phyloP scores from a whole-genome alignment of 2,329 filamentous ascomycete species.

The Pseudofabraea citricarpa region DNA sequence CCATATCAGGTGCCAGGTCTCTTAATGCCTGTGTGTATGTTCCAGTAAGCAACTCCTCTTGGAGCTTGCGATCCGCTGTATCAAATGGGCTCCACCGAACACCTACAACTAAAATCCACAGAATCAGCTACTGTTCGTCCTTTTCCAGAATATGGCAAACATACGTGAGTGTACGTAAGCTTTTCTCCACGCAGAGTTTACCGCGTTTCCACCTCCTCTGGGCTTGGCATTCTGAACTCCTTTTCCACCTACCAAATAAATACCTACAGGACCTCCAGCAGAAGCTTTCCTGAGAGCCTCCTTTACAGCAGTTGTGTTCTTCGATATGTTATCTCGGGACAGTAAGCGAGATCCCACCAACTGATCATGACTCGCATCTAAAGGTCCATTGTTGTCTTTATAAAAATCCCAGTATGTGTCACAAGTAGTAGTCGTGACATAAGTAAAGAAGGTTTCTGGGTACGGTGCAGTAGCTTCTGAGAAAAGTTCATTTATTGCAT shows the following conservation, averaged over 20 bases:
- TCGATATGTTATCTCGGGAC: constrained; percentile 30
- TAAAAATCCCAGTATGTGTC: constrained; percentile 18
- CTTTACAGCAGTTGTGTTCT: constrained; percentile 29
- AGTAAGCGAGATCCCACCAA: constrained; percentile 42
- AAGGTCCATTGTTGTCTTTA: constrained; percentile 27
- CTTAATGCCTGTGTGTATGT: constrained; percentile 13
- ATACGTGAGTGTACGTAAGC: constrained; percentile 37
- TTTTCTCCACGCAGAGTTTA: constrained; percentile 47
- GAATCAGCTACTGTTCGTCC: background rate
- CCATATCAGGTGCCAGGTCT: constrained; percentile 19
- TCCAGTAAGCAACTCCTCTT: constrained; percentile 10
- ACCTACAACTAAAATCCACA: constrained; percentile 7
- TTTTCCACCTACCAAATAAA: constrained; percentile 38
- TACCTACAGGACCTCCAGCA: constrained; percentile 24
- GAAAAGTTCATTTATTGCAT: constrained; percentile 31
- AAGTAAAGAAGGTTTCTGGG: constrained; percentile 17
- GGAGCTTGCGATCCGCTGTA: constrained; percentile 2
- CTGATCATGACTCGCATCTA: constrained; percentile 33
- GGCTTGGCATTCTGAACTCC: constrained; percentile 39
- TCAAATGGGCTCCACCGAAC: constrained; percentile 13
- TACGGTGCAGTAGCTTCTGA: constrained; percentile 31
- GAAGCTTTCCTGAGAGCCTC: constrained; percentile 33
- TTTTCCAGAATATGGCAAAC: constrained; percentile 12
- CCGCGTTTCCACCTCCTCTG: constrained; percentile 39
- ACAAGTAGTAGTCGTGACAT: constrained; percentile 6